These are phyloP conservation scores for Meyerozyma sp. DNA, from an alignment of 1,139 yeast species.

Conservation along the genomic window DNA sequence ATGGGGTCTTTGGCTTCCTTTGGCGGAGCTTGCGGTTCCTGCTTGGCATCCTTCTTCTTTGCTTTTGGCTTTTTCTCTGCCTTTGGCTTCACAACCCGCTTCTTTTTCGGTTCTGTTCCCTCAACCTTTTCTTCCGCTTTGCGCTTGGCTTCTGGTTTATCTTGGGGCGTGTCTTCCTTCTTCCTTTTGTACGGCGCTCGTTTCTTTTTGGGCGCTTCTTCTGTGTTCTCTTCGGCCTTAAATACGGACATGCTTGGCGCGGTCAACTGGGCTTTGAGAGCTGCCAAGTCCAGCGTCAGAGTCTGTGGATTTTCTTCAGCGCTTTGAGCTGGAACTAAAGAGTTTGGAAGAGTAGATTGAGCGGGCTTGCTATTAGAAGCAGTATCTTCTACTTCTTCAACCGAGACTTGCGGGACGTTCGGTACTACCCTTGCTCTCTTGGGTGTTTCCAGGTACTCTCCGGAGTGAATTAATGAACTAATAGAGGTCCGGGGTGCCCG, in stretches of 20 bases:
- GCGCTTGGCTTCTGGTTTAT: conserved; percentile 3
- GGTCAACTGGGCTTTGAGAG: not conserved
- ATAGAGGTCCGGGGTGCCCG: not conserved
- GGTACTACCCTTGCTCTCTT: not conserved
- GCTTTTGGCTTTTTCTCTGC: conserved; percentile 10
- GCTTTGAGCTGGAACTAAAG: too few relatives aligned
- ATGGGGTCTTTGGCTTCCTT: conserved; percentile 9
- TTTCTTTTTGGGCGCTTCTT: conserved; percentile 9
- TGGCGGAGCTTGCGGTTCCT: conserved; percentile 1
- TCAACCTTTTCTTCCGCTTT: not conserved
- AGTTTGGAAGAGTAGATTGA: not conserved
- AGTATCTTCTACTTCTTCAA: too few relatives aligned
- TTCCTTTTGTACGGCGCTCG: conserved; percentile 12
- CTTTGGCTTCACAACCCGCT: conserved; percentile 6
- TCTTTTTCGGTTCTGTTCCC: conserved; percentile 3
- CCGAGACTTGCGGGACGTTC: too few relatives aligned
- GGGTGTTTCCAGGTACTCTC: not conserved
- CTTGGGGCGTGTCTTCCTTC: conserved; percentile 7
- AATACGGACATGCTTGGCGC: not conserved
- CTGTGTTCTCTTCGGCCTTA: not conserved
- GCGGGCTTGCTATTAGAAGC: not conserved
- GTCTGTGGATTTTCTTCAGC: not conserved
- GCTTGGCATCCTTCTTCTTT: conserved; percentile 6
- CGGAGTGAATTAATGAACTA: not conserved
- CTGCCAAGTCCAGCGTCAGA: not conserved